Evolutionary conservation across 148 eudicot species (phyloP).

Genomic region (Dianthus caryophyllus): DNA sequence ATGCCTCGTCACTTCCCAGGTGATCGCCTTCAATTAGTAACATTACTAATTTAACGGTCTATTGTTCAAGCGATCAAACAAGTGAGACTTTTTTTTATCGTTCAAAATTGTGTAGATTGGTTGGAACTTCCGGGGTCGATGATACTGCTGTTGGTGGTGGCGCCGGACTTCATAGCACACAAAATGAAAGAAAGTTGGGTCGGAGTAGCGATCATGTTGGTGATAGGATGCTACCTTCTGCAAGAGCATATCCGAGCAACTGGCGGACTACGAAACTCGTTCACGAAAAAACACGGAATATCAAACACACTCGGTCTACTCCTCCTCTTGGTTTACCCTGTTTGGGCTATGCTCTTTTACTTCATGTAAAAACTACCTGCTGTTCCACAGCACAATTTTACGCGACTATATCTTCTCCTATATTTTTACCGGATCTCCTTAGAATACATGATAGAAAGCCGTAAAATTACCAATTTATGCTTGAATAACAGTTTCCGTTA

Average conservation of each 20-base stretch:
- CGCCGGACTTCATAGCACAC: constrained; percentile 58
- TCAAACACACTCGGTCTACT: constrained; percentile 82
- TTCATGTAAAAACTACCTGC: constrained; percentile 20
- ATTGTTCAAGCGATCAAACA: too few relatives aligned
- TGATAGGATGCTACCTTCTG: constrained; percentile 73
- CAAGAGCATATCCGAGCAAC: constrained; percentile 85
- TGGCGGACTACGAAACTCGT: constrained; percentile 75
- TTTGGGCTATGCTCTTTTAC: constrained; percentile 57
- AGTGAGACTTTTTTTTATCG: too few relatives aligned
- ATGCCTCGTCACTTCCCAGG: constrained; percentile 82
- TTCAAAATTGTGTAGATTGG: constrained; percentile 44
- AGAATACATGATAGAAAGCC: too few relatives aligned
- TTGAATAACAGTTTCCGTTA: too few relatives aligned
- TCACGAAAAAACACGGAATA: constrained; percentile 68
- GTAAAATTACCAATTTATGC: too few relatives aligned
- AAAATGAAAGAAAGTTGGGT: constrained; percentile 48
- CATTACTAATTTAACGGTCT: too few relatives aligned
- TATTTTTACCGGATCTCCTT: too few relatives aligned
- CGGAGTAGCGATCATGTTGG: constrained; percentile 48
- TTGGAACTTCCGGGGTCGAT: constrained; percentile 70
- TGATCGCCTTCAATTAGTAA: constrained; percentile 11
- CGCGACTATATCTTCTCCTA: too few relatives aligned
- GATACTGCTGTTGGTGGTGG: constrained; percentile 72
- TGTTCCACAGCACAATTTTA: background rate
- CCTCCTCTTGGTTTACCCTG: constrained; percentile 61